phyloP scores from a whole-genome alignment of 345 rosid species.

The Eucalyptus paniculata region DNA sequence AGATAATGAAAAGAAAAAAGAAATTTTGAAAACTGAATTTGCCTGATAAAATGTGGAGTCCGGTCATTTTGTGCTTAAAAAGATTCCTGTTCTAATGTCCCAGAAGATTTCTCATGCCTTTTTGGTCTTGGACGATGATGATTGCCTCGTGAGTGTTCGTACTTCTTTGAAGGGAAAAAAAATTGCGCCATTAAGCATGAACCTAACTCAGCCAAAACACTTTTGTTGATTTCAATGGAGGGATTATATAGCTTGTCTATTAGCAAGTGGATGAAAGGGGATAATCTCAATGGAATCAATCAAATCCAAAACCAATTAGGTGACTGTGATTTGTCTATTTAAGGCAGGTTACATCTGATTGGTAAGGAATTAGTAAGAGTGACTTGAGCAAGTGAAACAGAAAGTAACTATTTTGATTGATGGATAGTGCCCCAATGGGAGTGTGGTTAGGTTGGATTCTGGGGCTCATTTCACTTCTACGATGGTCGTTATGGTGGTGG shows the following conservation, averaged over 20 bases:
- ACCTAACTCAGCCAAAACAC: not conserved
- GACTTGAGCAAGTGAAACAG: not conserved
- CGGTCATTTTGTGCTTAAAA: not conserved
- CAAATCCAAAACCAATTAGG: not conserved
- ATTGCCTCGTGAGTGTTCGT: not conserved
- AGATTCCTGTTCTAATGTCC: not conserved
- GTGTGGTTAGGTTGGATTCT: not conserved
- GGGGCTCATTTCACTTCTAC: conserved; percentile 3
- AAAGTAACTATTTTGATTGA: not conserved
- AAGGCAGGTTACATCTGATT: not conserved
- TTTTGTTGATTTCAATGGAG: not conserved
- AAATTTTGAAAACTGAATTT: not conserved
- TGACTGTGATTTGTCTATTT: not conserved
- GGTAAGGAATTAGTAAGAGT: not conserved
- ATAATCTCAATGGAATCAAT: not conserved
- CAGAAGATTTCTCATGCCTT: not conserved
- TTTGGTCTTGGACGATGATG: not conserved
- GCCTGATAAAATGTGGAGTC: not conserved
- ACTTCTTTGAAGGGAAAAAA: not conserved
- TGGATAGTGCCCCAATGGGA: not conserved
- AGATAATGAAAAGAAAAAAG: not conserved
- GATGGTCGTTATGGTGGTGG: conserved; percentile 24
- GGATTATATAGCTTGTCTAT: not conserved
- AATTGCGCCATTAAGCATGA: not conserved
- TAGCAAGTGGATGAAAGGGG: not conserved